Conservation (phyloP, 106 monocot genomes). For the Gastrodia elata region DNA sequence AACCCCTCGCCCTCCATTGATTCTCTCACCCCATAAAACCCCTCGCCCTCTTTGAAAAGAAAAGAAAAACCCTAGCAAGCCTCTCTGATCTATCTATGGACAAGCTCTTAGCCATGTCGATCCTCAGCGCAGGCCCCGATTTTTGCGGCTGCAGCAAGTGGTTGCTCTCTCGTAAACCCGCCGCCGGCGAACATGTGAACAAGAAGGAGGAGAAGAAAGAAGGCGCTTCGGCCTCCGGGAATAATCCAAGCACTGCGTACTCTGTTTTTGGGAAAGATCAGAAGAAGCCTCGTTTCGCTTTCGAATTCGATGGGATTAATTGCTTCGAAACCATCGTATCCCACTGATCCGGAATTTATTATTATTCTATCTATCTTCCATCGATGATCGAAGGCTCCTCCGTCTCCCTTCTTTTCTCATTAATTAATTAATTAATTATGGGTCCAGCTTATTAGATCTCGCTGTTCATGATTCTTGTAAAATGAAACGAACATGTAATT, state of each 20-base stretch:
- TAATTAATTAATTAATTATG: too few species aligned
- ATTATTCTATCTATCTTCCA: too few species aligned
- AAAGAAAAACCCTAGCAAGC: neutral
- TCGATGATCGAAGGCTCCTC: too few species aligned
- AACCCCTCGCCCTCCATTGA: neutral
- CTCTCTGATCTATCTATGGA: slow-evolving; percentile 23
- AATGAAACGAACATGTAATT: too few species aligned
- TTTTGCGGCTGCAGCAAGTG: neutral
- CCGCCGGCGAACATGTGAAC: neutral
- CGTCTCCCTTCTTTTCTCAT: too few species aligned
- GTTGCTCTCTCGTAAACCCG: neutral
- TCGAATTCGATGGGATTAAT: slow-evolving; percentile 35
- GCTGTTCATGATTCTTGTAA: too few species aligned
- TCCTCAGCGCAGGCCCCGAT: slow-evolving; percentile 20
- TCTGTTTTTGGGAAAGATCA: neutral
- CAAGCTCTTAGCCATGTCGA: slow-evolving; percentile 28
- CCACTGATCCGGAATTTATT: too few species aligned
- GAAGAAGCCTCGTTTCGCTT: slow-evolving; percentile 19
- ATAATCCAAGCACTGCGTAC: neutral
- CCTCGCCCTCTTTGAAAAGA: neutral
- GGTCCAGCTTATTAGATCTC: too few species aligned
- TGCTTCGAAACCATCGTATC: slow-evolving; percentile 33
- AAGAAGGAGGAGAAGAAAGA: slow-evolving; percentile 9
- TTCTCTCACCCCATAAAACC: neutral
- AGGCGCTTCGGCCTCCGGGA: neutral